A percentile compares a stretch with the other conserved stretches of the same genome.
These are phyloP conservation scores for Saccharomyces hybrid DNA, from an alignment of 1,139 yeast genomes.

Conservation along the genomic window DNA sequence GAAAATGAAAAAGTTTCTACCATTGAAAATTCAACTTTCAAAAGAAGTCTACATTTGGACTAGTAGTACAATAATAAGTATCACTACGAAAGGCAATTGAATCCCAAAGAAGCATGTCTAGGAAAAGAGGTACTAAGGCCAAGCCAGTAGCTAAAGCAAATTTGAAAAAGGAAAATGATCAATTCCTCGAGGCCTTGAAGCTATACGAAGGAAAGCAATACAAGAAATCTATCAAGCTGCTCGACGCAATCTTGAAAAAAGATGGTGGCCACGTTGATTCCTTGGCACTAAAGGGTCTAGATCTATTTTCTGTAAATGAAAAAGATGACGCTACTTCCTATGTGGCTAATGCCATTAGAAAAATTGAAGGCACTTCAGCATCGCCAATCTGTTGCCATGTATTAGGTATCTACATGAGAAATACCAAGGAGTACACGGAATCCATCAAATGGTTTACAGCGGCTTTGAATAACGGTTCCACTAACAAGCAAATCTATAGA, in stretches of 20 bases:
- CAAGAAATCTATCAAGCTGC: conserved; percentile 70
- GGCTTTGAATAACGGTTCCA: conserved; percentile 74
- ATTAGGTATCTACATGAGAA: conserved; percentile 75
- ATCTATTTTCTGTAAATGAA: conserved; percentile 47
- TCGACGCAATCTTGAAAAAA: conserved; percentile 72
- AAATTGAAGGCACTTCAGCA: conserved; percentile 41
- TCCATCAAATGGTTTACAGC: conserved; percentile 75
- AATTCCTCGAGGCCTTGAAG: conserved; percentile 74
- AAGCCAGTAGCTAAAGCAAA: conserved; percentile 11
- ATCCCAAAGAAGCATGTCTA: conserved; percentile 14
- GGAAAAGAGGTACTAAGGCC: conserved; percentile 17
- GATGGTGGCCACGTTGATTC: conserved; percentile 73
- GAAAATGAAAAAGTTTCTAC: background rate
- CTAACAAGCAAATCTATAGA: conserved; percentile 69
- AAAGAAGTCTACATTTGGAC: background rate
- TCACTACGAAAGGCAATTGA: background rate
- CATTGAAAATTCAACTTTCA: background rate
- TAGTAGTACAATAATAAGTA: background rate
- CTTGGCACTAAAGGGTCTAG: conserved; percentile 75
- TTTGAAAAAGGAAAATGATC: conserved; percentile 51
- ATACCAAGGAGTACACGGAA: conserved; percentile 59
- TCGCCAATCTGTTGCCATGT: conserved; percentile 73
- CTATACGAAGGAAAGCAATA: conserved; percentile 80
- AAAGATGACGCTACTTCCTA: conserved; percentile 58
- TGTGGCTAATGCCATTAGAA: conserved; percentile 52